Base-by-base conservation (phyloP, 805 yeast genomes). In the Wickerhamiella brachini region DNA sequence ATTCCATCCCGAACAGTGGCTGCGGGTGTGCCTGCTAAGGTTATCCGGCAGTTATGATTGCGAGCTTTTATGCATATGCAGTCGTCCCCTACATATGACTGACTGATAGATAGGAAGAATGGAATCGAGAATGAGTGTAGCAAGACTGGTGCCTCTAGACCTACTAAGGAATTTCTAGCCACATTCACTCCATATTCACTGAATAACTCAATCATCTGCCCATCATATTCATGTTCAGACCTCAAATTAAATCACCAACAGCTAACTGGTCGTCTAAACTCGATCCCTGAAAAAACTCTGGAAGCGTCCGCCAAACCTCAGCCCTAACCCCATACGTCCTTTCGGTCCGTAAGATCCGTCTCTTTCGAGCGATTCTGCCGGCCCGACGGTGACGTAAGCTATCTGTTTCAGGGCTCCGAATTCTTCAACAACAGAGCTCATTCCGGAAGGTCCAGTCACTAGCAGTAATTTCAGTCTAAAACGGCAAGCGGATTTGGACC, bases 11-110 rank as follows among this genome's bases (percentile, higher is more conserved):
- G 72, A 52, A 67, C 75, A 0, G 75, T 81, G 17, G 81, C 75
- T 13, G 82, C 69, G n/a, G 89, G 89, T 0, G 71, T 71, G 20
- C 89, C 87, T 0, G 82, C 79, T 6, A 69, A 65, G 53, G 74
- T 78, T 6, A 31, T 56, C 9, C 47, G 47, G 41, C 20, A 37
- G 41, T 3, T 37, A 6, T 37, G 20, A 37, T 29, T 29, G 34
- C 34, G 34, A 29, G 34, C 34, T 29, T 29, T 9, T n/a, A 4
- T 29, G 34, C 34, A 29, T 29, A 29, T 29, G 34, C 34, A 29
- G 34, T 29, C 34, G 34, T 29, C 34, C 34, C 34, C 34, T 29
- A 29, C 34, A 29, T 29, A 29, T 5, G 5, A 29, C 34, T 29
- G 12, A 26, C 31, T 26, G 31, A 26, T 26, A 26, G 31, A 29